Conservation (phyloP, 768 basidiomycete species). For the Exidia glandulosa region DNA sequence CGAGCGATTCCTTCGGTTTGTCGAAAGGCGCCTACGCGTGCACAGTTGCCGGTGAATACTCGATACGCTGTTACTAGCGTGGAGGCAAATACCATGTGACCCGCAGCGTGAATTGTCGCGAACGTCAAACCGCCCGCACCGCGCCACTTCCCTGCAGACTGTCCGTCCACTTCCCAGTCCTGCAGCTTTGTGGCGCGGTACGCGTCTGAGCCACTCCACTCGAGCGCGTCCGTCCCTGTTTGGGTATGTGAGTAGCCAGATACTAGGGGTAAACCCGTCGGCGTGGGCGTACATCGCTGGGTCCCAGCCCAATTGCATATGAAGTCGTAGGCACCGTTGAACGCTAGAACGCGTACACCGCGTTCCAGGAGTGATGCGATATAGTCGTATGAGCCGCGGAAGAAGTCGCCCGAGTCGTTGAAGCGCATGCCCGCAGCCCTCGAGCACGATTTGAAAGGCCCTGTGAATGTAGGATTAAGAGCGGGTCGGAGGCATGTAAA, state of each 20-base stretch:
- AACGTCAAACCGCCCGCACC: background rate
- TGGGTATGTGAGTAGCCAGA: background rate
- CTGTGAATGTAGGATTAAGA: background rate
- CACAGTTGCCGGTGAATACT: background rate
- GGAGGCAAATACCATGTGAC: background rate
- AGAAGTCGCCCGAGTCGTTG: background rate
- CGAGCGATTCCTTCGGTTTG: too few species aligned
- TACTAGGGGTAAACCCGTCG: too few species aligned
- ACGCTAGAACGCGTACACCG: slow-evolving; percentile 1
- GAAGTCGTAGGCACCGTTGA: slow-evolving; percentile 1
- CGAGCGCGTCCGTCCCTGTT: background rate
- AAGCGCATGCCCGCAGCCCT: background rate
- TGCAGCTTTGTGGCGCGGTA: background rate
- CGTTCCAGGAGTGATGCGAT: slow-evolving; percentile 1
- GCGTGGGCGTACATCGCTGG: background rate
- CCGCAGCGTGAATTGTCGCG: background rate
- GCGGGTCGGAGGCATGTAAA: background rate
- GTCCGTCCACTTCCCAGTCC: background rate
- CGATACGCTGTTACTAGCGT: background rate
- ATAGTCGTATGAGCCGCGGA: background rate
- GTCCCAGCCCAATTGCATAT: background rate
- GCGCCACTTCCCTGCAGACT: background rate
- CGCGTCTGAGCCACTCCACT: background rate
- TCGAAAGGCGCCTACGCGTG: too few species aligned
- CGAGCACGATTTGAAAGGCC: background rate